Evolutionary conservation across 2,329 filamentous ascomycete genomes (phyloP).

Genomic region (Botrytis pseudocinerea): DNA sequence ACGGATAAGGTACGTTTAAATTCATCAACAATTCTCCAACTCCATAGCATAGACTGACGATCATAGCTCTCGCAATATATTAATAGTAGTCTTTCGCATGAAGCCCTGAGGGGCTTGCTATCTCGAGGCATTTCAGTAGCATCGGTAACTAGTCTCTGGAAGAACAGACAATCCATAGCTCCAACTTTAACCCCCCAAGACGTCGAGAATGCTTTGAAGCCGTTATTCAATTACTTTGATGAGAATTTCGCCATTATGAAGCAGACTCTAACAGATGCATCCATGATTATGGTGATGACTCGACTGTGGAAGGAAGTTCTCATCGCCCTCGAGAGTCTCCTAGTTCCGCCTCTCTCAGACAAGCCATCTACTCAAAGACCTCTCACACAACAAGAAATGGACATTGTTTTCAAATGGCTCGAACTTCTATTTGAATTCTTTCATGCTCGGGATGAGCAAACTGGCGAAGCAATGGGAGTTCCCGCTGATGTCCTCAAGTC

Average conservation of each 20-base stretch:
- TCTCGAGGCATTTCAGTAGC: constrained; percentile 70
- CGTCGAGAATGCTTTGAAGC: constrained; percentile 76
- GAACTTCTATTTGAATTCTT: constrained; percentile 91
- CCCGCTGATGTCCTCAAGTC: constrained; percentile 90
- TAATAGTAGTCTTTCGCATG: constrained; percentile 79
- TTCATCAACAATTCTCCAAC: not conserved
- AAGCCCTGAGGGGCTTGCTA: constrained; percentile 74
- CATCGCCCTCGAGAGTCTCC: constrained; percentile 81
- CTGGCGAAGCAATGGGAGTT: constrained; percentile 81
- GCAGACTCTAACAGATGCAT: constrained; percentile 86
- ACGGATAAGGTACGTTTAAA: constrained; percentile 77
- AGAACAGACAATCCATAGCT: constrained; percentile 56
- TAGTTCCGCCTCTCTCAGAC: constrained; percentile 92
- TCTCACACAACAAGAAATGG: constrained; percentile 82
- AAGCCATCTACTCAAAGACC: constrained; percentile 86
- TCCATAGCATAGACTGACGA: constrained; percentile 24
- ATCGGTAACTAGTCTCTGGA: constrained; percentile 69
- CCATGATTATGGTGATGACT: constrained; percentile 99
- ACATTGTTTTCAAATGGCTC: constrained; percentile 94
- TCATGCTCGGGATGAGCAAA: constrained; percentile 84
- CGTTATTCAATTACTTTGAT: constrained; percentile 91
- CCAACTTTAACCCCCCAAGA: constrained; percentile 68
- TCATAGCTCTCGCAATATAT: constrained; percentile 85
- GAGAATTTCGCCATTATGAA: constrained; percentile 99
- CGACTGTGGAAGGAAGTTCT: constrained; percentile 97